Conservation (phyloP, 2,329 filamentous ascomycete genomes). For the Metarhizium brunneum region DNA sequence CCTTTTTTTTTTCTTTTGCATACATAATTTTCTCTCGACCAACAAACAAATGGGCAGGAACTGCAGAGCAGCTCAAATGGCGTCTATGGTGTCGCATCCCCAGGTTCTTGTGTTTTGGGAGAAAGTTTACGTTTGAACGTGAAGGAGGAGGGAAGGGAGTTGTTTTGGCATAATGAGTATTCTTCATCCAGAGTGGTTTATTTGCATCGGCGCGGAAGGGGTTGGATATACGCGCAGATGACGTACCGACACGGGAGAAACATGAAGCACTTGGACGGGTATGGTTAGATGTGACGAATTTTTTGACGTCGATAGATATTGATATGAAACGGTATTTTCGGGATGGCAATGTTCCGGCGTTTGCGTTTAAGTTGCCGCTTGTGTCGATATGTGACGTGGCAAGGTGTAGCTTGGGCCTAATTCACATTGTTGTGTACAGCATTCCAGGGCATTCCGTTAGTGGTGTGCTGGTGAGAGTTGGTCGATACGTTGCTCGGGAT, state of each 20-base stretch:
- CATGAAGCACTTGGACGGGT: neutral
- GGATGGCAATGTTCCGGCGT: neutral
- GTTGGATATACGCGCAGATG: neutral
- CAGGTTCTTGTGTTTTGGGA: neutral
- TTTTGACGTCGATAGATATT: neutral
- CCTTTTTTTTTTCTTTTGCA: neutral
- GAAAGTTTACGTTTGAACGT: neutral
- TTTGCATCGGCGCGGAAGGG: neutral
- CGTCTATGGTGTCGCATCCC: neutral
- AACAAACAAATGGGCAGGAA: neutral
- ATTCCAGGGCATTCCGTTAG: too few relatives aligned
- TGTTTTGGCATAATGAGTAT: neutral
- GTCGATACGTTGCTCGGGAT: too few relatives aligned
- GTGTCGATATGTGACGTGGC: neutral
- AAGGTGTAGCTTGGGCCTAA: neutral
- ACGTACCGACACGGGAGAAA: neutral
- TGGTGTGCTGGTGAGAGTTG: too few relatives aligned
- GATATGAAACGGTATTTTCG: neutral
- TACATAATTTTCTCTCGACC: neutral
- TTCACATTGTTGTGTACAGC: too few relatives aligned
- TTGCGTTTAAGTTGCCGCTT: neutral
- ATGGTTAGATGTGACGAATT: neutral
- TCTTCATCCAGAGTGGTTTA: neutral
- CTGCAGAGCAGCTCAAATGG: slow-evolving; percentile 1
- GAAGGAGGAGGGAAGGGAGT: neutral